Evolutionary conservation across 805 yeast genomes (phyloP).

Genomic region (Hanseniaspora nectarophila): DNA sequence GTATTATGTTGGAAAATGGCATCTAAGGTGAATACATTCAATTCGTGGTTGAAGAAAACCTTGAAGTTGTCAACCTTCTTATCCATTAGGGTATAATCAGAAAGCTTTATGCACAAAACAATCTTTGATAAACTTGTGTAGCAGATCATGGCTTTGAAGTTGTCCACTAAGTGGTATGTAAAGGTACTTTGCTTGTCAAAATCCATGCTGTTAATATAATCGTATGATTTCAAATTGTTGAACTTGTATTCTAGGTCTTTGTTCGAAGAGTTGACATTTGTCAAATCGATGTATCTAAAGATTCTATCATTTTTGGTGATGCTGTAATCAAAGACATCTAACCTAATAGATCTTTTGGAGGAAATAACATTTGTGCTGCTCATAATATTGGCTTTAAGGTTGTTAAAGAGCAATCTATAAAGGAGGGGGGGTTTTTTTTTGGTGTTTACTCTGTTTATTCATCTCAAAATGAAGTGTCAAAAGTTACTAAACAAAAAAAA

Average conservation of each 20-base stretch:
- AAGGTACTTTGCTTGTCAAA: not conserved
- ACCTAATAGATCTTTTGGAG: not conserved
- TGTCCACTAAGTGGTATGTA: conserved; percentile 1
- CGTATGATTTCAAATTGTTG: not conserved
- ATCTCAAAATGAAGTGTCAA: too few species aligned
- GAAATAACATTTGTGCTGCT: not conserved
- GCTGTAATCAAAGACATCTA: conserved; percentile 1
- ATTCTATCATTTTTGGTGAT: not conserved
- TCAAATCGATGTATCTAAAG: not conserved
- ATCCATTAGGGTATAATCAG: not conserved
- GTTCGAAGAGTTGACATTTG: not conserved
- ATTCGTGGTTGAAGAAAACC: not conserved
- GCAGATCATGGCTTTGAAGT: not conserved
- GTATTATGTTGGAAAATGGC: not conserved
- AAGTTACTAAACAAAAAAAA: too few species aligned
- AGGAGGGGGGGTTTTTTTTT: too few species aligned
- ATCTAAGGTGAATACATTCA: conserved; percentile 1
- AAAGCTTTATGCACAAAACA: not conserved
- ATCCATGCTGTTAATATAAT: not conserved
- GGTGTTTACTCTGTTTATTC: too few species aligned
- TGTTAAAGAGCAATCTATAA: too few species aligned
- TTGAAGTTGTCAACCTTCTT: not conserved
- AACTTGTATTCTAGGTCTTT: not conserved
- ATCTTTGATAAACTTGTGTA: not conserved
- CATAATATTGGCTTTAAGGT: too few species aligned